Evolutionary conservation across 1,284 basidiomycete genomes (phyloP), one percentile per base, ranked within the genome.

Genomic region (Cystobasidium sp.): DNA sequence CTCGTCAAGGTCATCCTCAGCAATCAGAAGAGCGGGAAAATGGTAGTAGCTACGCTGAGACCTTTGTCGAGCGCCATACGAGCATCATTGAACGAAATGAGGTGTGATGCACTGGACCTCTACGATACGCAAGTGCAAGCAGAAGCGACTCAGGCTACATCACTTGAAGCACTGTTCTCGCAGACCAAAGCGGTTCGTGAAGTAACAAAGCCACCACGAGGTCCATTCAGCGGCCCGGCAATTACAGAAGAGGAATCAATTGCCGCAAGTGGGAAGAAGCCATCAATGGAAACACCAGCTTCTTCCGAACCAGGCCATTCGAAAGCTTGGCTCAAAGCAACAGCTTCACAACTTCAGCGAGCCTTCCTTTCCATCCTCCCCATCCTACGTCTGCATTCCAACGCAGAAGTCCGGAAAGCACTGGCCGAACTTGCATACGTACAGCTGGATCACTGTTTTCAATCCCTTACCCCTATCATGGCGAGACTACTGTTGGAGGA

Each of bases 1-100:
- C 89, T 90, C 86, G 86, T 87, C 51, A 91, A 89, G 78, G 81
- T 91, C 18, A 86, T 89, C 12, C 83, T 90, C 0, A 89, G 86
- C 6, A 51, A 14, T 43, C n/a, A 43, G 74, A 58, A 79, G 77
- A 63, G 51, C 37, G 51, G 69, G 39, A 64, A 10, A 22, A 43
- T 71, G 8, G 14, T 61, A 31, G 47, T 51, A 86, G 88, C 82
- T 85, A 87, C 77, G 14, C 78, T 81, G 87, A 89, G 89, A 83
- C 86, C 77, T 86, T 87, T 83, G 86, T 88, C 68, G 86, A 79
- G 81, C 5, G 79, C 83, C 3, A 75, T 84, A 18, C 76, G 78
- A 0, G 75, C 68, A 9, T 82, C 90, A 20, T 84, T 88, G 41
- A 88, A 90, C 49, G 86, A 88, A 88, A 18, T 84, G 94, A 10